Percentiles rank a stretch among this genome's conserved stretches.
Conservation (phyloP, 441 rosid species). For the Gossypium lobatum region DNA sequence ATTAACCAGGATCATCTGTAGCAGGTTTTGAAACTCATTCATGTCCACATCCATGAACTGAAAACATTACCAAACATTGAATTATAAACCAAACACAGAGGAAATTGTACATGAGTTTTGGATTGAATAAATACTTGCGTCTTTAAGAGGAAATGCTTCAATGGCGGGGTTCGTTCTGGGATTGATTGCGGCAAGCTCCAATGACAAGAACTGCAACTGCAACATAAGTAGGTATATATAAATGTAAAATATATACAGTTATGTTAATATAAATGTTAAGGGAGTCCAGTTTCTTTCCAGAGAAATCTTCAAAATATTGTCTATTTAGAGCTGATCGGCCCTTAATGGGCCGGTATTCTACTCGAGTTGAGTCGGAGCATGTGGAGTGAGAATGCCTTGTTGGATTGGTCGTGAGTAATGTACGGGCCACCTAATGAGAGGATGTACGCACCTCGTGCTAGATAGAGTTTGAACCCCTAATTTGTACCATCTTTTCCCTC, state of each 20-base stretch:
- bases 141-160: neutral
- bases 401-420: too few relatives aligned
- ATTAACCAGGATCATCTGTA: neutral
- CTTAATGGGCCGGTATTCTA: too few relatives aligned
- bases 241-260: neutral
- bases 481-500: too few relatives aligned
- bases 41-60: neutral
- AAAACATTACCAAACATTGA: neutral
- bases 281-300: too few relatives aligned
- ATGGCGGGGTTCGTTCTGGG: neutral
- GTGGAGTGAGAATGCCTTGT: too few relatives aligned
- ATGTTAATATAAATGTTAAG: neutral
- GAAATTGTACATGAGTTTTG: neutral
- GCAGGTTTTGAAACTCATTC: neutral
- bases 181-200: neutral
- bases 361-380: too few relatives aligned
- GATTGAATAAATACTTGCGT: neutral
- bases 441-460: too few relatives aligned
- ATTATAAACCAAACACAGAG: neutral
- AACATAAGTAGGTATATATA: neutral
- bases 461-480: too few relatives aligned
- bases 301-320: too few relatives aligned
- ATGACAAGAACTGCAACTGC: neutral
- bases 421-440: too few relatives aligned
- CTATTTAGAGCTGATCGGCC: too few relatives aligned